phyloP scores from a whole-genome alignment of 208 protist species.

The Blastocrithidia nonstop region DNA sequence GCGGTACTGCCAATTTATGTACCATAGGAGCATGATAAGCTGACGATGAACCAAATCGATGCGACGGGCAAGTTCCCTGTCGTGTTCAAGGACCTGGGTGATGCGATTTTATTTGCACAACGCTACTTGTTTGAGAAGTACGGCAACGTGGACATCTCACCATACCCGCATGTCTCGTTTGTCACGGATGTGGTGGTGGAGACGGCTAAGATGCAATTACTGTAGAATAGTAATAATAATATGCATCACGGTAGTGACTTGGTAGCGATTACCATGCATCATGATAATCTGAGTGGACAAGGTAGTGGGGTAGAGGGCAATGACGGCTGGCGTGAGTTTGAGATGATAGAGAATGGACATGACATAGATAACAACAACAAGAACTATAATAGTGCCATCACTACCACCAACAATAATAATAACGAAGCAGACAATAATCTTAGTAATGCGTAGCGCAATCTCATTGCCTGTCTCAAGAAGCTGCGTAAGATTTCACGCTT shows the following conservation, averaged over 20 bases:
- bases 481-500: slow-evolving; percentile 28
- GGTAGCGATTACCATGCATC: too few species aligned
- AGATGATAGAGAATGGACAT: too few species aligned
- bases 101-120: slow-evolving; percentile 25
- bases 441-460: slow-evolving; percentile 1
- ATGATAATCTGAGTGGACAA: too few species aligned
- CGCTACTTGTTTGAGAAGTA: slow-evolving; percentile 21
- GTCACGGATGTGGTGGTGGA: slow-evolving; percentile 23
- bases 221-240: background rate
- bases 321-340: too few species aligned
- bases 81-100: slow-evolving; percentile 24
- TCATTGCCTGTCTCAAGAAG: slow-evolving; percentile 12
- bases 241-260: too few species aligned
- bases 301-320: too few species aligned
- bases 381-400: too few species aligned
- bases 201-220: slow-evolving; percentile 9
- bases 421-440: background rate
- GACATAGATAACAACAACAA: too few species aligned
- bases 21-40: slow-evolving; percentile 23
- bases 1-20: slow-evolving; percentile 25
- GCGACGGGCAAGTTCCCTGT: slow-evolving; percentile 22
- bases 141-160: slow-evolving; percentile 27
- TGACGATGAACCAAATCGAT: slow-evolving; percentile 14
- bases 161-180: slow-evolving; percentile 38
- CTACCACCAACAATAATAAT: background rate